Conservation (phyloP, 768 basidiomycete species). For the Psilocybe tampanensis region DNA sequence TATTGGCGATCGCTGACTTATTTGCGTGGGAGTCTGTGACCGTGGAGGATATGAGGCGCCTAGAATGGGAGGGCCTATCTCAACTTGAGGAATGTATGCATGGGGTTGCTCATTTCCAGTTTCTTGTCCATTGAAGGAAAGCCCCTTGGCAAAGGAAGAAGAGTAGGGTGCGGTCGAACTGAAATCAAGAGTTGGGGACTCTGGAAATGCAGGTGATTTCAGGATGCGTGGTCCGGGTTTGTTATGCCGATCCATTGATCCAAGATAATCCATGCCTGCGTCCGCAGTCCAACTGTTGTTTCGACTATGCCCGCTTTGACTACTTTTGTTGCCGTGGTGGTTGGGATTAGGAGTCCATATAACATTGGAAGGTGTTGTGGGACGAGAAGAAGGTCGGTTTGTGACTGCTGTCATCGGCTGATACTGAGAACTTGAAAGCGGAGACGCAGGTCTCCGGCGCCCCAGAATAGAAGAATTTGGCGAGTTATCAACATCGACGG, state of each 20-base stretch:
- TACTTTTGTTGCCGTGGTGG: slow-evolving; percentile 16
- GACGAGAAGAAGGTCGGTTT: slow-evolving; percentile 57
- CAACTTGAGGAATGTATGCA: slow-evolving; percentile 52
- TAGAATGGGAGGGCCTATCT: slow-evolving; percentile 49
- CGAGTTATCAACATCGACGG: slow-evolving; percentile 46
- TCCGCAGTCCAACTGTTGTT: slow-evolving; percentile 63
- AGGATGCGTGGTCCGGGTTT: slow-evolving; percentile 37
- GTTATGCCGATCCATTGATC: slow-evolving; percentile 39
- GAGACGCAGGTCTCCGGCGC: slow-evolving; percentile 72
- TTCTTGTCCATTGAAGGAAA: slow-evolving; percentile 30
- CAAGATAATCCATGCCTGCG: slow-evolving; percentile 29
- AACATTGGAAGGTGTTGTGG: slow-evolving; percentile 71
- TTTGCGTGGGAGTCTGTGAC: slow-evolving; percentile 72
- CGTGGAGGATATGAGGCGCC: slow-evolving; percentile 44
- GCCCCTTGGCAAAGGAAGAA: slow-evolving; percentile 27
- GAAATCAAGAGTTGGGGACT: slow-evolving; percentile 55
- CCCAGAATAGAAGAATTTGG: slow-evolving; percentile 54
- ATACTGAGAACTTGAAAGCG: slow-evolving; percentile 60
- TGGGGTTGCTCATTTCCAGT: slow-evolving; percentile 28
- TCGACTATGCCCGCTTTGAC: slow-evolving; percentile 46
- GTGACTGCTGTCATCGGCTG: slow-evolving; percentile 54
- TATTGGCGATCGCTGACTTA: slow-evolving; percentile 51
- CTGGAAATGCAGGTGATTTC: slow-evolving; percentile 59
- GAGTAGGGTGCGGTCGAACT: slow-evolving; percentile 31
- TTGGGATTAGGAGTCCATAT: slow-evolving; percentile 56